These are phyloP conservation scores for Aaosphaeria pasadenensis DNA, from an alignment of 2,329 filamentous ascomycete species.

Conservation along the genomic window DNA sequence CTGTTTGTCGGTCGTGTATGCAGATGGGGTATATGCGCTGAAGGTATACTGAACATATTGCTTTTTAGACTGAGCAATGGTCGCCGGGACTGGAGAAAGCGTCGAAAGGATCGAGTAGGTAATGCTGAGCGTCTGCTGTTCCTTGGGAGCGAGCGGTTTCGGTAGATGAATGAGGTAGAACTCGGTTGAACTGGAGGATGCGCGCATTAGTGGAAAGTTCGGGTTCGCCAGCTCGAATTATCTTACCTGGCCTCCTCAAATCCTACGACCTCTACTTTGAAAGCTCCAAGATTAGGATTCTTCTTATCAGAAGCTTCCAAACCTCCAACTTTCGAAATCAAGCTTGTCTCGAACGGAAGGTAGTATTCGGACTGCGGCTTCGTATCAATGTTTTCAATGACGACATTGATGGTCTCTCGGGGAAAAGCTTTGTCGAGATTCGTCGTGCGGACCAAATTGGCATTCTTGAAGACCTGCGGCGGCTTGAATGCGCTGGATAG, in stretches of 20 bases:
- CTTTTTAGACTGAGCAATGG: conserved; percentile 78
- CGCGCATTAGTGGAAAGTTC: too few species aligned
- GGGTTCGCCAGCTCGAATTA: too few species aligned
- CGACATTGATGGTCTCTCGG: conserved; percentile 88
- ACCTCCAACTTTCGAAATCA: conserved; percentile 75
- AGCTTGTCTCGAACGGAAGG: conserved; percentile 74
- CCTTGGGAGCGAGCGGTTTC: conserved; percentile 68
- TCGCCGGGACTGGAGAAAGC: conserved; percentile 75
- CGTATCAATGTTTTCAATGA: conserved; percentile 82
- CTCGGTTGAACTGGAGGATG: conserved; percentile 43
- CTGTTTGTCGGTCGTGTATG: conserved; percentile 84
- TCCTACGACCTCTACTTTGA: conserved; percentile 66
- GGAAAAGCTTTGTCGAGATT: conserved; percentile 92
- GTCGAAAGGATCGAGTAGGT: conserved; percentile 77
- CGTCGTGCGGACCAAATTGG: conserved; percentile 83
- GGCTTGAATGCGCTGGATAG: conserved; percentile 66
- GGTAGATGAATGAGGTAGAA: conserved; percentile 85
- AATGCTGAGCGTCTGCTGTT: conserved; percentile 83
- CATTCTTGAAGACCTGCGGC: conserved; percentile 89
- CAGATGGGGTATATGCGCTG: conserved; percentile 78
- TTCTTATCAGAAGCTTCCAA: conserved; percentile 94
- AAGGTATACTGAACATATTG: conserved; percentile 87
- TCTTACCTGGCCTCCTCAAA: conserved; percentile 52
- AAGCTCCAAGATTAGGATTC: conserved; percentile 63
- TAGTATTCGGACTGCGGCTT: conserved; percentile 87